These are phyloP conservation scores for Saccharum spontaneum DNA, from an alignment of 176 grass and related monocot genomes.

Conservation along the genomic window DNA sequence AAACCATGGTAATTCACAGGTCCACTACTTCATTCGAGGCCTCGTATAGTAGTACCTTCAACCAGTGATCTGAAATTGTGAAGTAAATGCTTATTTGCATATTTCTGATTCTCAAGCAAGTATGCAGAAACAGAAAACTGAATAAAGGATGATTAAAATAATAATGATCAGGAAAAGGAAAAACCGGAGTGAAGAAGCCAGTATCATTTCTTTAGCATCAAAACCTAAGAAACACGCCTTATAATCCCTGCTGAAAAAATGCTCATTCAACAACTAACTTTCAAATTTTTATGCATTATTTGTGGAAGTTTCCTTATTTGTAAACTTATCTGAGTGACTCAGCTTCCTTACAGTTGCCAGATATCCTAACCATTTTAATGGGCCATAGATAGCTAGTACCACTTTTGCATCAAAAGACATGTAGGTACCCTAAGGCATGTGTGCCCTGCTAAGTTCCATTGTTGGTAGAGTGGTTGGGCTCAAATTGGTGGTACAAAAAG, in stretches of 20 bases:
- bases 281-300: background rate
- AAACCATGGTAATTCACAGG: background rate
- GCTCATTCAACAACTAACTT: background rate
- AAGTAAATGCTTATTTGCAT: background rate
- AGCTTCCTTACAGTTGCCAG: background rate
- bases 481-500: constrained; percentile 10
- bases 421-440: background rate
- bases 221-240: background rate
- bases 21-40: background rate
- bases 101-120: background rate
- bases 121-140: background rate
- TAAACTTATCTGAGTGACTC: background rate
- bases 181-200: background rate
- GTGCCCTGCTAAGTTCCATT: background rate
- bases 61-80: background rate
- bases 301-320: background rate
- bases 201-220: background rate
- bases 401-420: background rate
- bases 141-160: background rate
- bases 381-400: background rate
- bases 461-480: constrained; percentile 15
- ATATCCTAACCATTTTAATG: background rate
- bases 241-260: background rate
- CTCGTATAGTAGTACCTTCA: background rate
- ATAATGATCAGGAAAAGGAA: constrained; percentile 1